These are phyloP conservation scores for Malus sieversii DNA, from an alignment of 306 rosid species.

Conservation along the genomic window DNA sequence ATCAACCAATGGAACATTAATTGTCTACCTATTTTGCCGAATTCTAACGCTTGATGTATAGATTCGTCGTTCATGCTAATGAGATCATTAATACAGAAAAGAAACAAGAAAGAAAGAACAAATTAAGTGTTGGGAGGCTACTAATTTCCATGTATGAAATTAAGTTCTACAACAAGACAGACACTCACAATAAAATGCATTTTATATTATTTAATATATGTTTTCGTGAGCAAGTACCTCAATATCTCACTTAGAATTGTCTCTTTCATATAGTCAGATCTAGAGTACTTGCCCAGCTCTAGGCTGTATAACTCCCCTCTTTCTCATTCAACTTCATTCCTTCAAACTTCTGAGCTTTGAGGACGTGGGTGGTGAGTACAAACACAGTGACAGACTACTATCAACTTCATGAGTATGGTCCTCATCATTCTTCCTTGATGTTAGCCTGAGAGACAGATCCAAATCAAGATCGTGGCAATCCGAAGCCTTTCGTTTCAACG, in stretches of 20 bases:
- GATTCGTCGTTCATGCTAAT: slow-evolving; percentile 3
- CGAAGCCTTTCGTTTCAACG: slow-evolving; percentile 49
- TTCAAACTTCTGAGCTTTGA: slow-evolving; percentile 31
- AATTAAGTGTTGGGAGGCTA: background rate
- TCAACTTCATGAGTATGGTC: slow-evolving; percentile 22
- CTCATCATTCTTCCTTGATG: slow-evolving; percentile 29
- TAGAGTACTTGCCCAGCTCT: slow-evolving; percentile 41
- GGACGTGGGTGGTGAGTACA: slow-evolving; percentile 41
- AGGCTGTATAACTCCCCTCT: background rate
- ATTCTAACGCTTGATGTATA: background rate
- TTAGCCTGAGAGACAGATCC: slow-evolving; percentile 63
- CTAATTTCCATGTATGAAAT: background rate
- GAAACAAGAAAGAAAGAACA: background rate
- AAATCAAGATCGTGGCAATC: slow-evolving; percentile 44
- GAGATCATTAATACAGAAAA: background rate
- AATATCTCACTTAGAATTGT: slow-evolving; percentile 78
- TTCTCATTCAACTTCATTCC: slow-evolving; percentile 11
- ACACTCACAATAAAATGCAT: background rate
- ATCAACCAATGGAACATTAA: slow-evolving; percentile 1
- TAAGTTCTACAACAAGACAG: background rate
- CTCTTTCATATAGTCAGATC: slow-evolving; percentile 81
- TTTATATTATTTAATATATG: background rate
- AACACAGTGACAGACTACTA: slow-evolving; percentile 50
- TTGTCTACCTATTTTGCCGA: background rate
- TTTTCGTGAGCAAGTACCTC: slow-evolving; percentile 47